phyloP scores from a whole-genome alignment of 139 green algal species.

The Coelastrella sp. region DNA sequence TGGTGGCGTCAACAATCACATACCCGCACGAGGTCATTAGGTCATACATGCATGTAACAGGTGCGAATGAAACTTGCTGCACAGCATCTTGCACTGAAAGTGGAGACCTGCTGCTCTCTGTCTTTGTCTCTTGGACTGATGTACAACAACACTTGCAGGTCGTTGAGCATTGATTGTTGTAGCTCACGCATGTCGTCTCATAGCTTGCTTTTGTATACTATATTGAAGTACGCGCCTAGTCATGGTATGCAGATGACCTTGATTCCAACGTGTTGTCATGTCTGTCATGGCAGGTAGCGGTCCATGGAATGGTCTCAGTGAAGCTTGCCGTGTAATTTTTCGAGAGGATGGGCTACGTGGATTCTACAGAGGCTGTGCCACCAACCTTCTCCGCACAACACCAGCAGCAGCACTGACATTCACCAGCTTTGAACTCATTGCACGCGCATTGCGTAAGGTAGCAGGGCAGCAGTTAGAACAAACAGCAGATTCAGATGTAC shows the following conservation, averaged over 20 bases:
- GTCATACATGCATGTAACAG: slow-evolving; percentile 91
- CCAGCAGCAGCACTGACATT: slow-evolving; percentile 98
- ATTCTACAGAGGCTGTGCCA: slow-evolving; percentile 79
- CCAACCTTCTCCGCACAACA: slow-evolving; percentile 96
- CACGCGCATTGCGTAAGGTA: slow-evolving; percentile 67
- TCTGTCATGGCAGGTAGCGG: slow-evolving; percentile 66
- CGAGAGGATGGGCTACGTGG: slow-evolving; percentile 72
- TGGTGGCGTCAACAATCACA: slow-evolving; percentile 94
- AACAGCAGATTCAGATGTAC: neutral
- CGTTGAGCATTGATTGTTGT: too few relatives aligned
- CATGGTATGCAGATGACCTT: too few relatives aligned
- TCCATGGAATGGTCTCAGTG: slow-evolving; percentile 72
- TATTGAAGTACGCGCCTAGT: too few relatives aligned
- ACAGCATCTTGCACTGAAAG: neutral
- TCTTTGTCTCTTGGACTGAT: neutral
- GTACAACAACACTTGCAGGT: too few relatives aligned
- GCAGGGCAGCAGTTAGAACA: neutral
- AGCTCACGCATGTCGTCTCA: too few relatives aligned
- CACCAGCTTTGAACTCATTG: slow-evolving; percentile 96
- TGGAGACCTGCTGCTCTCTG: neutral
- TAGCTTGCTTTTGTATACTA: too few relatives aligned
- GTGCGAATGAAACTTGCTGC: neutral
- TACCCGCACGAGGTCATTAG: slow-evolving; percentile 98
- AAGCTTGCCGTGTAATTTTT: slow-evolving; percentile 42
- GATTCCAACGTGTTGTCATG: neutral